Base-by-base conservation (phyloP, 225 moss, liverwort and hornwort genomes). In the Anthoceros angustus region DNA sequence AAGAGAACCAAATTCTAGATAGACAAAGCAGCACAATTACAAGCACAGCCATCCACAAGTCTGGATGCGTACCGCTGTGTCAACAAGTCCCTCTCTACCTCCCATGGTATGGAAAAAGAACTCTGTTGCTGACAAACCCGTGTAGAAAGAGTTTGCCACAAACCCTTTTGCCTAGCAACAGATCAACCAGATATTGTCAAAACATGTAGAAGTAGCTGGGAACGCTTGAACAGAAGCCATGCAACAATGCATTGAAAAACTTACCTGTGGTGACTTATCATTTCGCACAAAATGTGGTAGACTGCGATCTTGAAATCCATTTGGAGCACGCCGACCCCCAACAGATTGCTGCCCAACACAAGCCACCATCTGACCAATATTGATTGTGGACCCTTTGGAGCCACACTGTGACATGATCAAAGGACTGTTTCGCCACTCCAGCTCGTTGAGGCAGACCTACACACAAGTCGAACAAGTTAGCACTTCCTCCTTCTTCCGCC, bases 61-160 rank as follows among this genome's bases (percentile, higher is more conserved):
- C 50, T 15, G 3, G 21, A 21, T 16, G 50, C 86, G 69, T 77
- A 91, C 92, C 64, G 98, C 92, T 73, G 98, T 98, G 64, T 98
- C 98, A 67, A 98, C 98, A 62, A 98, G 87, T 42, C 98, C 98
- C 73, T 98, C 98, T 70, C 98, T 85, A 66, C 98, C 98, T 72
- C 86, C 98, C 98, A 98, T 98, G 11, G 98, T 98, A 41, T 98
- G 98, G 64, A 98, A 98, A 72, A 98, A 98, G 61, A 98, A 98
- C 50, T 98, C 92, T 39, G 92, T 98, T 66, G 98, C 92, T 66
- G 98, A 87, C 63, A 98, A 75, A 41, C 98, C 98, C 75, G 87
- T 92, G 63, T 89, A 98, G 70, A 98, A 98, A 49, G 98, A 98
- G 48, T 98, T 98, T 60, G 98, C 98, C 42, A 98, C 92, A 73